Evolutionary conservation across 23 red algal genomes (phyloP).

Genomic region (Cyanidiococcus yangmingshanensis): DNA sequence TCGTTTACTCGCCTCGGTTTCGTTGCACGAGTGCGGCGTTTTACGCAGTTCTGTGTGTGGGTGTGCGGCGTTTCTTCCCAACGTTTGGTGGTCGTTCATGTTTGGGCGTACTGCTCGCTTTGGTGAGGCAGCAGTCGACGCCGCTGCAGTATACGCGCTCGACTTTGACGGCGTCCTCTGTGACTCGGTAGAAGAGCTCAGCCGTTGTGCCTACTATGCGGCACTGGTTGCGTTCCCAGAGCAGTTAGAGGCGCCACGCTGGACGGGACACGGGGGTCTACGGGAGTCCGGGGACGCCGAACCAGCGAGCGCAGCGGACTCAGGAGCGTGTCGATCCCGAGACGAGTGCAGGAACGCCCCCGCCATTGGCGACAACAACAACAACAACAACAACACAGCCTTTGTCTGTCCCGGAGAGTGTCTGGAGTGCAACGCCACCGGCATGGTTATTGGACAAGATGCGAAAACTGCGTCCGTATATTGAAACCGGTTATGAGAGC

Average conservation of each 20-base stretch:
- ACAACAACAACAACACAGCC: not conserved
- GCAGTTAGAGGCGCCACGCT: constrained; percentile 13
- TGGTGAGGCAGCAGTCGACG: not conserved
- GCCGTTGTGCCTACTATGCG: constrained; percentile 39
- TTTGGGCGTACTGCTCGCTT: not conserved
- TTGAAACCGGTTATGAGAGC: constrained; percentile 89
- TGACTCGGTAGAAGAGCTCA: constrained; percentile 60
- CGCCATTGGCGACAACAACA: not conserved
- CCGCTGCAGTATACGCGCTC: constrained; percentile 64
- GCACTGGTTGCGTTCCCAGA: constrained; percentile 38
- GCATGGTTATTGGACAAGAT: constrained; percentile 32
- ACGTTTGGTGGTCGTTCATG: too few relatives aligned
- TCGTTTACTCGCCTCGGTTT: too few relatives aligned
- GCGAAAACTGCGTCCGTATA: constrained; percentile 46
- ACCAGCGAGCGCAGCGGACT: too few relatives aligned
- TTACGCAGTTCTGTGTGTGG: too few relatives aligned
- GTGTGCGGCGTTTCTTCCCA: too few relatives aligned
- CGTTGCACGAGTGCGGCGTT: too few relatives aligned
- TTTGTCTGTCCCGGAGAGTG: not conserved
- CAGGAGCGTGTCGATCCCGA: too few relatives aligned
- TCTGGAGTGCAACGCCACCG: constrained; percentile 5
- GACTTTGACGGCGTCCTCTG: constrained; percentile 98
- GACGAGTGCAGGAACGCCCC: not conserved
- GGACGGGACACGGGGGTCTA: not conserved
- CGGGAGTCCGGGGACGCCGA: not conserved